Evolutionary conservation across 805 yeast species (phyloP).

Genomic region (Suhomyces sp.): DNA sequence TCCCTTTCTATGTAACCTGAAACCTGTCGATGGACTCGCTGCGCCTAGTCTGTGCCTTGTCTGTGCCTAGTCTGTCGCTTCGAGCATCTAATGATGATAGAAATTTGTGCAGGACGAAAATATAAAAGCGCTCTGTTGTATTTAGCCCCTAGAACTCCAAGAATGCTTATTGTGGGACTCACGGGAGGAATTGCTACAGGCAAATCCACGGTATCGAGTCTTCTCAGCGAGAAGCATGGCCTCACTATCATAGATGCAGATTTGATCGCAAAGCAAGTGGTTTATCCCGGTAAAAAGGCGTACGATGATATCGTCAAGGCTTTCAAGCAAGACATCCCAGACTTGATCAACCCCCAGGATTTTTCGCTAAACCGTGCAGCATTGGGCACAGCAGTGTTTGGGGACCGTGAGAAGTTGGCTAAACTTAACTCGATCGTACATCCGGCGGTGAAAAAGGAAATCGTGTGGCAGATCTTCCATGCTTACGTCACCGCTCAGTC

Average conservation of each 20-base stretch:
- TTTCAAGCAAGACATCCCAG: constrained; percentile 55
- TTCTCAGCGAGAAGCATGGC: constrained; percentile 49
- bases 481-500: constrained; percentile 58
- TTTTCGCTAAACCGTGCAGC: constrained; percentile 61
- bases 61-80: neutral
- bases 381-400: constrained; percentile 77
- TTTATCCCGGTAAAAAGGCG: constrained; percentile 73
- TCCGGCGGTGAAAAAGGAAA: constrained; percentile 76
- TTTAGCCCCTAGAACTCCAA: neutral
- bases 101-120: neutral
- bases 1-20: too few species aligned
- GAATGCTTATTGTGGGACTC: constrained; percentile 87
- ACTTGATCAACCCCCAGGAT: constrained; percentile 42
- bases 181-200: constrained; percentile 99
- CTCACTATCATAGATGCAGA: constrained; percentile 85
- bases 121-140: neutral
- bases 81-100: neutral
- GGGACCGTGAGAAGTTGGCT: constrained; percentile 54
- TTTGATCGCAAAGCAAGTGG: constrained; percentile 79
- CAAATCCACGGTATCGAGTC: constrained; percentile 79
- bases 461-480: constrained; percentile 51
- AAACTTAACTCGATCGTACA: constrained; percentile 76
- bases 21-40: neutral
- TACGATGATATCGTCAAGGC: constrained; percentile 61
- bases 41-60: neutral